These are phyloP conservation scores for Annona squamosa DNA, from an alignment of 164 flowering plant species.

Conservation along the genomic window DNA sequence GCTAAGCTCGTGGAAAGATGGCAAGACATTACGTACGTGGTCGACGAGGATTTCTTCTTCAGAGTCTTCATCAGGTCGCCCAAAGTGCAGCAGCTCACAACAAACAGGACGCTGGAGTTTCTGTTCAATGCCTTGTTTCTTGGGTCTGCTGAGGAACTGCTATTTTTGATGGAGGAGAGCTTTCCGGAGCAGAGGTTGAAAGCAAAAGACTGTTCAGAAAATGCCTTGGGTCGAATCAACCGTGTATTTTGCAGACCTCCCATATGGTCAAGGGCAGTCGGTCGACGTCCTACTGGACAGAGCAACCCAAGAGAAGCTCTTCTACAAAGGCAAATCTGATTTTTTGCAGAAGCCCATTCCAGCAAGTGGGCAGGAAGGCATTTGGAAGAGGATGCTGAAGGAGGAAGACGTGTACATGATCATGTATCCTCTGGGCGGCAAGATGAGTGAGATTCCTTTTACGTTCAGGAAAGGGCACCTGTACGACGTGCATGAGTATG, in stretches of 20 bases:
- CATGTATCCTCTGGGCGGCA: slow-evolving; percentile 15
- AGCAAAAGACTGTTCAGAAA: slow-evolving; percentile 20
- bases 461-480: slow-evolving; percentile 16
- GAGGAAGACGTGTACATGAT: not conserved
- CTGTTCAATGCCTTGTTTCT: slow-evolving; percentile 23
- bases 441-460: slow-evolving; percentile 20
- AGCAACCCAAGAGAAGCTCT: not conserved
- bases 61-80: slow-evolving; percentile 3
- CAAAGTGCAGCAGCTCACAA: not conserved
- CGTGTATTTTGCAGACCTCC: slow-evolving; percentile 17
- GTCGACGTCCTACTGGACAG: slow-evolving; percentile 19
- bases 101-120: not conserved
- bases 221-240: slow-evolving; percentile 35
- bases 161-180: slow-evolving; percentile 16
- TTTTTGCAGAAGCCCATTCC: slow-evolving; percentile 15
- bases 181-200: slow-evolving; percentile 34
- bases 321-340: slow-evolving; percentile 14
- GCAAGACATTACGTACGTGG: slow-evolving; percentile 24
- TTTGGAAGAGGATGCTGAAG: slow-evolving; percentile 10
- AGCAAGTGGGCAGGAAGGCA: slow-evolving; percentile 4
- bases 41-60: slow-evolving; percentile 20
- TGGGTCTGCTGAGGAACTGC: slow-evolving; percentile 17
- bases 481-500: slow-evolving; percentile 14
- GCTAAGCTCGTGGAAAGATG: slow-evolving; percentile 22
- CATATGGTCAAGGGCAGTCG: not conserved